Evolutionary conservation across 768 basidiomycete genomes (phyloP).

Genomic region (Tricholoma sp.): DNA sequence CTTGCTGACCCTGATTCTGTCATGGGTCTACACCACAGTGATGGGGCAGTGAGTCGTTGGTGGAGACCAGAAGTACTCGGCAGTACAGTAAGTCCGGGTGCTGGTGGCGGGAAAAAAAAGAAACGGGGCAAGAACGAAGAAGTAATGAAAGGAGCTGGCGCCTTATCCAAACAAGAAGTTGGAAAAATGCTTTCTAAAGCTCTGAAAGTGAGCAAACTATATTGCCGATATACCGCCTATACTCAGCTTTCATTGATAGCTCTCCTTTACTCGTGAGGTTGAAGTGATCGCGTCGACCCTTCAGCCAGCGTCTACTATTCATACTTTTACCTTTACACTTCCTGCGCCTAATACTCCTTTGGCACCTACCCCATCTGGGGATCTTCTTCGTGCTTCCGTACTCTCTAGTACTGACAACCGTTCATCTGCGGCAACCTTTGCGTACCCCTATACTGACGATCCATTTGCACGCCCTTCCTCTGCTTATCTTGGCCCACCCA

Average conservation of each 20-base stretch:
- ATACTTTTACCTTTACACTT: constrained; percentile 86
- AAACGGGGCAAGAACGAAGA: constrained; percentile 61
- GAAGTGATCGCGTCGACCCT: constrained; percentile 94
- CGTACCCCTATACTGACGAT: constrained; percentile 71
- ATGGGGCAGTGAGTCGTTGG: constrained; percentile 83
- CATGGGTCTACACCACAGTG: constrained; percentile 73
- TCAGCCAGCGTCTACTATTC: constrained; percentile 88
- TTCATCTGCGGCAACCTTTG: constrained; percentile 65
- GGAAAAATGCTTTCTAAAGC: constrained; percentile 89
- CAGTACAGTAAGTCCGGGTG: constrained; percentile 79
- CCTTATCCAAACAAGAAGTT: constrained; percentile 80
- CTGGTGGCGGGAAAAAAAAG: constrained; percentile 75
- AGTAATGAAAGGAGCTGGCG: constrained; percentile 69
- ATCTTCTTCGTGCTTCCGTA: constrained; percentile 70
- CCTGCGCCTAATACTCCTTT: constrained; percentile 73
- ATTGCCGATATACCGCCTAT: neutral
- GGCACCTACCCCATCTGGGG: constrained; percentile 67
- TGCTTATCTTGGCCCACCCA: constrained; percentile 75
- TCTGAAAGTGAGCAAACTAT: constrained; percentile 57
- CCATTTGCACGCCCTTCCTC: constrained; percentile 77
- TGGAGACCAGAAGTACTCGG: constrained; percentile 92
- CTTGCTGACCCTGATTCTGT: constrained; percentile 82
- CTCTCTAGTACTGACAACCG: constrained; percentile 58
- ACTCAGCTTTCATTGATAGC: constrained; percentile 33
- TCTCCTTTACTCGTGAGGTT: constrained; percentile 88